A percentile compares a stretch with the other conserved stretches of the same genome.
phyloP scores from a whole-genome alignment of 305 asterid genomes.

The Fraxinus latifolia region DNA sequence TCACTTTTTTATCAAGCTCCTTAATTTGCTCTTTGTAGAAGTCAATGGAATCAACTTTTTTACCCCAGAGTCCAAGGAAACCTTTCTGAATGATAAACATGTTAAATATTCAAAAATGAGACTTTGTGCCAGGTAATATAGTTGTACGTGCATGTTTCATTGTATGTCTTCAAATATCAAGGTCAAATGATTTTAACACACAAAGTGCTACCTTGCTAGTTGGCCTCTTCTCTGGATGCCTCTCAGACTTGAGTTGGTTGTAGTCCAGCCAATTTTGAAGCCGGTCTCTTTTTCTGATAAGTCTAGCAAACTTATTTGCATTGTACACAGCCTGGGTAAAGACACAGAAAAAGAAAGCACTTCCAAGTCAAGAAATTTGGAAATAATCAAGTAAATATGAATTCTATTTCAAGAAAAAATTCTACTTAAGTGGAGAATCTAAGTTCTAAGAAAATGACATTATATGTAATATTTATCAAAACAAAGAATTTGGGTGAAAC shows the following conservation, averaged over 20 bases:
- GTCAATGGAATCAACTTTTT: slow-evolving; percentile 73
- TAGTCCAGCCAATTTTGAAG: slow-evolving; percentile 93
- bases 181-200: not conserved
- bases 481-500: not conserved
- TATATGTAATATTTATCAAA: not conserved
- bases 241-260: slow-evolving; percentile 78
- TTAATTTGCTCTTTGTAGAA: slow-evolving; percentile 61
- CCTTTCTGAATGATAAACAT: slow-evolving; percentile 55
- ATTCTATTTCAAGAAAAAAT: slow-evolving; percentile 1
- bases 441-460: slow-evolving; percentile 1
- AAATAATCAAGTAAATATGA: not conserved
- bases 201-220: slow-evolving; percentile 49
- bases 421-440: not conserved
- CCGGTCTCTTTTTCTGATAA: slow-evolving; percentile 63
- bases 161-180: not conserved
- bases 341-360: not conserved
- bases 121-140: not conserved
- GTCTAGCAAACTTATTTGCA: slow-evolving; percentile 76
- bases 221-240: slow-evolving; percentile 78
- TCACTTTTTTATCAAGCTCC: slow-evolving; percentile 60
- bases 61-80: slow-evolving; percentile 82
- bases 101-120: not conserved
- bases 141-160: not conserved
- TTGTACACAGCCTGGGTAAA: slow-evolving; percentile 68
- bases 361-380: slow-evolving; percentile 3